Evolutionary conservation across 208 protist genomes (phyloP), one percentile per base, ranked within the genome.

Genomic region (Leishmania mexicana): DNA sequence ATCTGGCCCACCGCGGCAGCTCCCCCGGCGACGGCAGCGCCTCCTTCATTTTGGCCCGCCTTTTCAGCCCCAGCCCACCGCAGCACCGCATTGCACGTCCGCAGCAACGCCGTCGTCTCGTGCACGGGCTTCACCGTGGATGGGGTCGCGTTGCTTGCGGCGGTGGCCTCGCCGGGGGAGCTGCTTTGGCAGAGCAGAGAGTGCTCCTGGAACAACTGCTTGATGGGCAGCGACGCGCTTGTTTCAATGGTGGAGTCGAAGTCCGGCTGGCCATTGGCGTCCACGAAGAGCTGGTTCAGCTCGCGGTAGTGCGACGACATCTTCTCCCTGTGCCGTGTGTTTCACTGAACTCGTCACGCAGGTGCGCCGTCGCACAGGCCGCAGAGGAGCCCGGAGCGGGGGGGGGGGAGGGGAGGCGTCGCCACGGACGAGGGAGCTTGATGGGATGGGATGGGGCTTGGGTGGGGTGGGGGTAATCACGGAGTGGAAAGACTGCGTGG

Each of bases 261-360:
- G 77, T 93, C 87, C 64, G 87, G 71, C 38, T 85, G 81, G 17
- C 73, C 83, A 51, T 92, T 85, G 47, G 85, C 86, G 24, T 87
- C 77, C 74, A 83, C 87, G 74, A 94, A 85, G 38, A 89, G 68
- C 58, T 85, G 76, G 51, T 83, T 75, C 53, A 95, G 74, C 76
- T 93, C 92, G 35, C 89, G 85, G 74, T 90, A 91, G 78, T 90
- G 90, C 45, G 89, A 79, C 35, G 90, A 92, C 93, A 94, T 94
- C 57, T 31, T 24, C 64, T 38, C 40, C 21, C 28, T 76, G 49
- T 62, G 28, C 31, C n/a, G 17, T 51, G 24, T 38, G 45, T 24
- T 3, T 73, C 51, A 54, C 51, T 31, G 31, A 53, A 19, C 40
- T 75, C 21, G 38, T 35, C 42, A n/a, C 70, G 47, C 42, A 11